Percentiles rank a stretch among this genome's conserved stretches.
Evolutionary conservation across 2,329 filamentous ascomycete genomes (phyloP).

Genomic region (Ophiostoma ulmi): DNA sequence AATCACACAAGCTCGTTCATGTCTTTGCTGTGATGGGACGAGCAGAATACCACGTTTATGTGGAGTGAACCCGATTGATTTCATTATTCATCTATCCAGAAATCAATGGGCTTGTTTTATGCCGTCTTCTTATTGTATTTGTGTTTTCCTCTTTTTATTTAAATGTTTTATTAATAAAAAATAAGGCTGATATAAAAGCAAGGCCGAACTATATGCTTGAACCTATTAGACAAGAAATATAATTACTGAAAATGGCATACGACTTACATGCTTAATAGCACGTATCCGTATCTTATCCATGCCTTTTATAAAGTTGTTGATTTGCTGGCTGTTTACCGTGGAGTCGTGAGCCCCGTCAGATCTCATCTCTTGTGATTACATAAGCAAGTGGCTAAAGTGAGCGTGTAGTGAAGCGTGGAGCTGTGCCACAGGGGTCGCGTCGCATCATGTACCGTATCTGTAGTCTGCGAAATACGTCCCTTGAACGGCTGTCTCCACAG

Average conservation of each 20-base stretch:
- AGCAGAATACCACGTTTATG: neutral
- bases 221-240: neutral
- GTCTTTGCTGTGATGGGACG: neutral
- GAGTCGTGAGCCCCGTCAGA: neutral
- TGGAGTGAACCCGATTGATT: no score
- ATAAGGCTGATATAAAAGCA: neutral
- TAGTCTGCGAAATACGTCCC: neutral
- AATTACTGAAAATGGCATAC: neutral
- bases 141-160: no score
- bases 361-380: neutral
- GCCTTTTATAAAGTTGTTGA: neutral
- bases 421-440: slow-evolving; percentile 6
- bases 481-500: neutral
- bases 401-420: neutral
- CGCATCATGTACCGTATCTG: neutral
- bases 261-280: neutral
- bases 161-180: neutral
- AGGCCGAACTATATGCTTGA: neutral
- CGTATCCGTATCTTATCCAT: slow-evolving; percentile 11
- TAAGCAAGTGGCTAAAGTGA: neutral
- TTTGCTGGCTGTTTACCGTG: slow-evolving; percentile 8
- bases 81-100: no score
- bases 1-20: neutral
- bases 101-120: no score
- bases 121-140: no score